Evolutionary conservation across 768 basidiomycete species (phyloP).

Genomic region (Collybiopsis luxurians): DNA sequence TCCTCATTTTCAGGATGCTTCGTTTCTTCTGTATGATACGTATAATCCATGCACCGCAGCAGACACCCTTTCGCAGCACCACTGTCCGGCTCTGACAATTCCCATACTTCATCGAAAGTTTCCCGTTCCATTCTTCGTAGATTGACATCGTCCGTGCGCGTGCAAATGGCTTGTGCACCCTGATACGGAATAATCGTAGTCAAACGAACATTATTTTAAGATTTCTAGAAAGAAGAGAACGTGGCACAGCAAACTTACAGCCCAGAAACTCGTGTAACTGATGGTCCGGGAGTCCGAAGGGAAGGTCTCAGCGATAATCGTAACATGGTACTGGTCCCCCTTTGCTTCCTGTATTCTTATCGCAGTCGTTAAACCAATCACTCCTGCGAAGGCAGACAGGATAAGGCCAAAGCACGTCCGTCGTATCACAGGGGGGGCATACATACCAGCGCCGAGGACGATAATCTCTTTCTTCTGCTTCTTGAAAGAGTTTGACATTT

Average conservation of each 20-base stretch:
- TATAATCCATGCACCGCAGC: slow-evolving; percentile 59
- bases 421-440: neutral
- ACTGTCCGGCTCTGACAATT: slow-evolving; percentile 58
- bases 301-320: slow-evolving; percentile 66
- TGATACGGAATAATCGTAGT: slow-evolving; percentile 22
- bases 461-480: slow-evolving; percentile 1
- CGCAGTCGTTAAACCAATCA: slow-evolving; percentile 54
- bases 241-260: slow-evolving; percentile 37
- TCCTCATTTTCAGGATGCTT: slow-evolving; percentile 29
- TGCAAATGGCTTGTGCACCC: slow-evolving; percentile 81
- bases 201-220: neutral
- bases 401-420: neutral
- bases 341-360: slow-evolving; percentile 56
- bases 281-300: slow-evolving; percentile 74
- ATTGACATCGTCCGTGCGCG: slow-evolving; percentile 45
- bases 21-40: slow-evolving; percentile 47
- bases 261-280: slow-evolving; percentile 80
- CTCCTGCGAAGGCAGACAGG: slow-evolving; percentile 31
- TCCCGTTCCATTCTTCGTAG: slow-evolving; percentile 65
- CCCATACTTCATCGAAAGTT: slow-evolving; percentile 77
- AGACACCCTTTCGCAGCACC: slow-evolving; percentile 56
- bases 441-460: slow-evolving; percentile 6
- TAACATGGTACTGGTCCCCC: slow-evolving; percentile 57
- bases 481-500: neutral
- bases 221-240: neutral